Conservation (phyloP, 345 rosid species). For the Physaria fendleri region DNA sequence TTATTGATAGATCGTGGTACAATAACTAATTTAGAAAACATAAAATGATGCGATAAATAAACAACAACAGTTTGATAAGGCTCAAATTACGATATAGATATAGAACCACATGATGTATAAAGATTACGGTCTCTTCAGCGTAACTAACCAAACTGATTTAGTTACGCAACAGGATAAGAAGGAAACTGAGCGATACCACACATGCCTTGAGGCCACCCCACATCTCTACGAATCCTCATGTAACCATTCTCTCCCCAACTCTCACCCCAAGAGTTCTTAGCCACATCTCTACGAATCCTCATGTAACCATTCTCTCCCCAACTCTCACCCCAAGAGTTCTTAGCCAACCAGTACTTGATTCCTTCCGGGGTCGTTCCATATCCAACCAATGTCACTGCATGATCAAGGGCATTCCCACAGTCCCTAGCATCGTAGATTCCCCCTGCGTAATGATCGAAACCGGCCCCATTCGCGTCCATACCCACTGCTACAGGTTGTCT, state of each 20-base stretch:
- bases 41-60: neutral
- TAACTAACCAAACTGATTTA: neutral
- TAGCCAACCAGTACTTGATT: conserved; percentile 46
- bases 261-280: conserved; percentile 62
- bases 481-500: conserved; percentile 50
- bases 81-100: neutral
- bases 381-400: conserved; percentile 50
- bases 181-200: conserved; percentile 45
- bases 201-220: conserved; percentile 37
- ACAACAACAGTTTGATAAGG: neutral
- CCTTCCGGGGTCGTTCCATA: conserved; percentile 40
- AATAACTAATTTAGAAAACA: no score
- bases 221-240: conserved; percentile 43
- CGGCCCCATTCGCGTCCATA: conserved; percentile 23
- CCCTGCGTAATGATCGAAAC: conserved; percentile 32
- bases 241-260: conserved; percentile 55
- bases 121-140: no score
- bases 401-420: conserved; percentile 38
- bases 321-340: conserved; percentile 56
- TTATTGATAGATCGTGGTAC: no score
- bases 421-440: conserved; percentile 36
- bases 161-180: conserved; percentile 34
- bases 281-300: conserved; percentile 42
- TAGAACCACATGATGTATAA: neutral
- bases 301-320: conserved; percentile 61